Evolutionary conservation across 768 basidiomycete species (phyloP).

Genomic region (Trametes maxima): DNA sequence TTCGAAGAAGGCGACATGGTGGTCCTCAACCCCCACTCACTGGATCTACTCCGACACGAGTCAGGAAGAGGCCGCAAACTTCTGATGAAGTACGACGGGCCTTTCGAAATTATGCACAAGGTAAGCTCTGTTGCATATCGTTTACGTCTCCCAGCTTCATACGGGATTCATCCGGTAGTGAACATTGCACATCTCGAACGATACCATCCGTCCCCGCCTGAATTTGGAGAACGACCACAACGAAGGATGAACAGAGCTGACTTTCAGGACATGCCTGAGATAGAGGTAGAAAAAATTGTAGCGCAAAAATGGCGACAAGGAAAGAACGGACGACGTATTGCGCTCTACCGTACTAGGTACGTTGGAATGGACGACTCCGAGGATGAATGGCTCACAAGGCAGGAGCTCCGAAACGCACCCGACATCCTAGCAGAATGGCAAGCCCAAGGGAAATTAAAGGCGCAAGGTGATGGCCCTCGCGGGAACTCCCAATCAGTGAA

Average conservation of each 20-base stretch:
- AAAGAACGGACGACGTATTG: conserved; percentile 13
- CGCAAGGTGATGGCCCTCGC: no score
- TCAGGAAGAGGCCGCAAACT: conserved; percentile 36
- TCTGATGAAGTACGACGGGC: conserved; percentile 34
- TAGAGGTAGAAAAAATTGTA: conserved; percentile 30
- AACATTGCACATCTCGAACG: conserved; percentile 38
- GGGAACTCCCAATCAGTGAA: background rate
- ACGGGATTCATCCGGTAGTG: conserved; percentile 36
- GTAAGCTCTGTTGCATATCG: conserved; percentile 34
- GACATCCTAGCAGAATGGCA: conserved; percentile 1
- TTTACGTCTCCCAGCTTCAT: conserved; percentile 33
- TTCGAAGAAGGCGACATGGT: conserved; percentile 38
- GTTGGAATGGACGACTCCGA: background rate
- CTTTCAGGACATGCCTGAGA: conserved; percentile 22
- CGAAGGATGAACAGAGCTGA: conserved; percentile 12
- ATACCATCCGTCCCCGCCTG: conserved; percentile 28
- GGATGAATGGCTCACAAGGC: conserved; percentile 14
- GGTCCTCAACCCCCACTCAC: conserved; percentile 30
- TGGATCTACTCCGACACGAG: conserved; percentile 25
- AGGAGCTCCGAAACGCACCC: conserved; percentile 11
- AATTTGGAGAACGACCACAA: conserved; percentile 24
- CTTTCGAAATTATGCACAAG: conserved; percentile 35
- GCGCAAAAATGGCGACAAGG: conserved; percentile 21
- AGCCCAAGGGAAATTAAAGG: background rate
- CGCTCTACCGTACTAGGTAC: conserved; percentile 9